These are phyloP conservation scores for Annulohypoxylon moriforme DNA, from an alignment of 495 filamentous ascomycete genomes.

Conservation along the genomic window DNA sequence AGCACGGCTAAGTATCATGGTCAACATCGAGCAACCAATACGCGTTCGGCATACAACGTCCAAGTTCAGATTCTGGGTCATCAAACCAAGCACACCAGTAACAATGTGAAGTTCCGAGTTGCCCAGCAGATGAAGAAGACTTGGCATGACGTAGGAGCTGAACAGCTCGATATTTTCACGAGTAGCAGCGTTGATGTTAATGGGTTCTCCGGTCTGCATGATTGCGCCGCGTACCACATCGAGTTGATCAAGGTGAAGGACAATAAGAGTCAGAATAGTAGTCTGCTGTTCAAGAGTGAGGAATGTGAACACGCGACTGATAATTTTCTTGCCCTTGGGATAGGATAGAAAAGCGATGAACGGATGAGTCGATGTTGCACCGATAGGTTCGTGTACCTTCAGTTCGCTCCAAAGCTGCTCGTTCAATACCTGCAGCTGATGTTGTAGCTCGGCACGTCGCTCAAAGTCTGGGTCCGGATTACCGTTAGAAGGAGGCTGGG, in stretches of 20 bases:
- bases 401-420: constrained; percentile 82
- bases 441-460: constrained; percentile 77
- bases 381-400: constrained; percentile 91
- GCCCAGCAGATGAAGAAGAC: constrained; percentile 85
- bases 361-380: constrained; percentile 79
- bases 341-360: constrained; percentile 97
- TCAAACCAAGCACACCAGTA: constrained; percentile 84
- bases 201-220: constrained; percentile 71
- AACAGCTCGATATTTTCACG: constrained; percentile 95
- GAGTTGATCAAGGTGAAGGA: constrained; percentile 90
- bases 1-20: constrained; percentile 93
- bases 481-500: constrained; percentile 70
- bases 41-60: constrained; percentile 81
- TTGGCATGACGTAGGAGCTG: constrained; percentile 85
- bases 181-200: constrained; percentile 72
- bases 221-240: constrained; percentile 87
- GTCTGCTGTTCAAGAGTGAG: constrained; percentile 91
- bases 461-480: constrained; percentile 72
- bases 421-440: constrained; percentile 83
- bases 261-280: constrained; percentile 93
- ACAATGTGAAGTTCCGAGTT: constrained; percentile 92
- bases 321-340: constrained; percentile 94
- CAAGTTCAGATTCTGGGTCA: constrained; percentile 83
- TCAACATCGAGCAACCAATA: constrained; percentile 88
- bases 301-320: constrained; percentile 93